Percentiles rank a stretch among this genome's conserved stretches.
These are phyloP conservation scores for Choiromyces venosus DNA, from an alignment of 495 filamentous ascomycete genomes.

Conservation along the genomic window DNA sequence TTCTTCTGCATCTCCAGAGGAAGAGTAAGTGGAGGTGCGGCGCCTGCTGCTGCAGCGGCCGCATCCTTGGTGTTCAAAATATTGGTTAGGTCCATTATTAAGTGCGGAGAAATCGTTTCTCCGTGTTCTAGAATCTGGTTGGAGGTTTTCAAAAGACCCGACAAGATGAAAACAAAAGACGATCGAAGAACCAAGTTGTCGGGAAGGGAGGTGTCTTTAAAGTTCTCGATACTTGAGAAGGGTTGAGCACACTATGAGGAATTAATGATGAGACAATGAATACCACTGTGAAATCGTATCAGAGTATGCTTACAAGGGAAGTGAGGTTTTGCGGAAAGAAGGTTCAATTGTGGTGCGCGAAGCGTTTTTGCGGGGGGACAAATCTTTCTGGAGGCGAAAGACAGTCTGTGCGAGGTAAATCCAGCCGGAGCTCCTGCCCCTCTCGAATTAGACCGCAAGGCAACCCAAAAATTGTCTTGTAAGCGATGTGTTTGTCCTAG, in stretches of 20 bases:
- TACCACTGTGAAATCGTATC: neutral
- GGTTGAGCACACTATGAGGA: neutral
- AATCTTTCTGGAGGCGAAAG: slow-evolving; percentile 25
- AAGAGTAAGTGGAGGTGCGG: slow-evolving; percentile 28
- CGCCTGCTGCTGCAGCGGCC: slow-evolving; percentile 31
- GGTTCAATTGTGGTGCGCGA: slow-evolving; percentile 1
- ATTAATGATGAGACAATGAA: neutral
- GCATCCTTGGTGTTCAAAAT: slow-evolving; percentile 41
- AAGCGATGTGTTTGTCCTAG: slow-evolving; percentile 34
- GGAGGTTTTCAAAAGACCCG: neutral
- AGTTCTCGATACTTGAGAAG: neutral
- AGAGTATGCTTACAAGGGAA: slow-evolving; percentile 1
- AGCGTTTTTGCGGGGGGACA: neutral
- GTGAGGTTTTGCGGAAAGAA: neutral
- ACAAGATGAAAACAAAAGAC: neutral
- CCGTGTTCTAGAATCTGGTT: neutral
- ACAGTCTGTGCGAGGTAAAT: slow-evolving; percentile 33
- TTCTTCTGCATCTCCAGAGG: slow-evolving; percentile 37
- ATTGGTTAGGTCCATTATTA: slow-evolving; percentile 41
- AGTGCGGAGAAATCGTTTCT: neutral
- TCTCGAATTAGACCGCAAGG: slow-evolving; percentile 22
- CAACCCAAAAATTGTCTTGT: slow-evolving; percentile 32
- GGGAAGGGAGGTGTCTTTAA: neutral
- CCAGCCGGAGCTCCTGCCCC: slow-evolving; percentile 33
- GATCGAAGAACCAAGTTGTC: neutral